Conservation (phyloP, 1,284 basidiomycete genomes). For the Trichosporon asahii region DNA sequence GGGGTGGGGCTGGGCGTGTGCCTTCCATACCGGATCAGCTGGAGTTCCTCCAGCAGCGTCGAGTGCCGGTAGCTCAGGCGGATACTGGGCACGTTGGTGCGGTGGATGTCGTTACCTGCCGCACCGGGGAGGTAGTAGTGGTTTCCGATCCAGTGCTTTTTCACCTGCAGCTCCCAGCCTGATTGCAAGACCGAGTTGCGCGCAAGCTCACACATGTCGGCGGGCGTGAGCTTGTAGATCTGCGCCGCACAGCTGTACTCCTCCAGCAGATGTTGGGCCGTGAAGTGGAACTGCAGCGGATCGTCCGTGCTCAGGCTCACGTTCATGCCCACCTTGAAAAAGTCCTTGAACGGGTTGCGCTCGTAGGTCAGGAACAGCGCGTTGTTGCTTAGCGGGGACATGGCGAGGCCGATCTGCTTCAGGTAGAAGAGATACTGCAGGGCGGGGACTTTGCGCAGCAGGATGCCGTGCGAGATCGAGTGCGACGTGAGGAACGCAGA, state of each 20-base stretch:
- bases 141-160: constrained; percentile 92
- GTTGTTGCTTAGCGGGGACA: constrained; percentile 98
- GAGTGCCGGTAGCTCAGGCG: constrained; percentile 83
- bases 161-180: constrained; percentile 98
- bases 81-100: constrained; percentile 95
- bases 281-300: constrained; percentile 83
- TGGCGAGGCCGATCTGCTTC: constrained; percentile 94
- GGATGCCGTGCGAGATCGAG: constrained; percentile 97
- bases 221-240: constrained; percentile 80
- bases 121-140: constrained; percentile 86
- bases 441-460: constrained; percentile 94
- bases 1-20: constrained; percentile 39
- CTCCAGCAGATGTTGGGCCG: constrained; percentile 89
- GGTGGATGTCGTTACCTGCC: constrained; percentile 85
- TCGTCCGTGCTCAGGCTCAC: constrained; percentile 83
- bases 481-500: constrained; percentile 94
- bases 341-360: constrained; percentile 93
- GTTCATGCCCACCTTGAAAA: constrained; percentile 94
- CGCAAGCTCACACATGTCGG: constrained; percentile 76
- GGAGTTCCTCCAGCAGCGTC: constrained; percentile 80
- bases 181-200: constrained; percentile 94
- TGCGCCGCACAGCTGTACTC: constrained; percentile 98
- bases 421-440: constrained; percentile 86
- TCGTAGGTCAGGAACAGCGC: constrained; percentile 94
- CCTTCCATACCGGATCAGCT: constrained; percentile 41